phyloP scores from a whole-genome alignment of 2,329 filamentous ascomycete genomes.

The Raffaelea arxii region DNA sequence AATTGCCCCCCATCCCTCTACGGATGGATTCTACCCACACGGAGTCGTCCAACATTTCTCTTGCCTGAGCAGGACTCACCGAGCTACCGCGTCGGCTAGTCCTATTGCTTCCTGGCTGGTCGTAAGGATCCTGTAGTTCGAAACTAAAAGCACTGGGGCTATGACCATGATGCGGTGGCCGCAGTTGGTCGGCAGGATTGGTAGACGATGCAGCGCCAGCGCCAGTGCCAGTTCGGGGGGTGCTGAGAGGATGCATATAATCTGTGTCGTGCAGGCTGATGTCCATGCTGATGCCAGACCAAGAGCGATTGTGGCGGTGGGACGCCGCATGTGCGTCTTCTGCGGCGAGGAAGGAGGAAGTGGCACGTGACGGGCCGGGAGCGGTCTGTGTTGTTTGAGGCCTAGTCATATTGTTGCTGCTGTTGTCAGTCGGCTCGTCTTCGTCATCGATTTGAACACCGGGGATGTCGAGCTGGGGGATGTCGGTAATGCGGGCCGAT shows the following conservation, averaged over 20 bases:
- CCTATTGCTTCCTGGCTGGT: constrained; percentile 13
- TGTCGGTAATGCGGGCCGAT: constrained; percentile 62
- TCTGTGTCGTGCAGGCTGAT: constrained; percentile 31
- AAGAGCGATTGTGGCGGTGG: constrained; percentile 29
- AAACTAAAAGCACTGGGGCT: constrained; percentile 49
- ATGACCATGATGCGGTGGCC: constrained; percentile 27
- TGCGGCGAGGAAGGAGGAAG: constrained; percentile 24
- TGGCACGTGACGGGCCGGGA: constrained; percentile 15
- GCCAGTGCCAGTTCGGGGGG: constrained; percentile 33
- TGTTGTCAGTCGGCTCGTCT: constrained; percentile 25
- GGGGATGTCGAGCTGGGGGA: constrained; percentile 75
- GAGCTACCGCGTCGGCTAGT: constrained; percentile 34
- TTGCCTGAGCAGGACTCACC: constrained; percentile 66
- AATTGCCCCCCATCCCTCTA: no score
- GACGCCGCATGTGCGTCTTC: constrained; percentile 18
- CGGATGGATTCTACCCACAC: constrained; percentile 91
- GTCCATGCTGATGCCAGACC: constrained; percentile 32
- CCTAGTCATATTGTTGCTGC: constrained; percentile 1
- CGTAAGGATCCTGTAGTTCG: constrained; percentile 39
- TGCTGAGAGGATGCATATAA: constrained; percentile 41
- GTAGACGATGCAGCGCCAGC: constrained; percentile 16
- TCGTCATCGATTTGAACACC: constrained; percentile 86
- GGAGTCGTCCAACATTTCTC: constrained; percentile 78
- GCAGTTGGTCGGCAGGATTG: constrained; percentile 10
- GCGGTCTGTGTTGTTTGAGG: constrained; percentile 14